Conservation (phyloP, 2,329 filamentous ascomycete genomes). For the Dichotomopilus funicola region DNA sequence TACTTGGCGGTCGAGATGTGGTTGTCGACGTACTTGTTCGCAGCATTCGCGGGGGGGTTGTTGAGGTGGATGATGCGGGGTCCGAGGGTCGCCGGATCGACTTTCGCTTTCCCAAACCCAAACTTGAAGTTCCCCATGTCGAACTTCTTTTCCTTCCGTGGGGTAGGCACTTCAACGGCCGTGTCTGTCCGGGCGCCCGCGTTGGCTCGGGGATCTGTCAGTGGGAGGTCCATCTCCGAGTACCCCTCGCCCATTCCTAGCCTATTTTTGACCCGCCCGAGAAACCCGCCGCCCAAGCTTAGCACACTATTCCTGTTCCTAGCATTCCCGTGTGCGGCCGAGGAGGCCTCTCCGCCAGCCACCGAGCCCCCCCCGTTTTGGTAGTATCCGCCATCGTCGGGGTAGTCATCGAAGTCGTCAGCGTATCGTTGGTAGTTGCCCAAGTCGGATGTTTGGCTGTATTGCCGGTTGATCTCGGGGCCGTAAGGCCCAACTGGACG, state of each 20-base stretch:
- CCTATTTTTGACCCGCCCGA: conserved; percentile 84
- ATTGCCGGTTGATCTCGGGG: conserved; percentile 38
- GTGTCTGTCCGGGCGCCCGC: conserved; percentile 40
- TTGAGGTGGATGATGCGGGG: conserved; percentile 93
- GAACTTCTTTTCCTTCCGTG: conserved; percentile 47
- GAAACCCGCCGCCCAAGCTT: conserved; percentile 74
- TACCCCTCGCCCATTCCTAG: conserved; percentile 83
- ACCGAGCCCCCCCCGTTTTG: conserved; percentile 59
- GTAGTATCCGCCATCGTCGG: conserved; percentile 73
- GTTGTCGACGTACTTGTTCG: conserved; percentile 90
- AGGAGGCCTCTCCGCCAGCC: conserved; percentile 37
- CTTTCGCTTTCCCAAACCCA: conserved; percentile 76
- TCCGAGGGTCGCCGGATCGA: conserved; percentile 83
- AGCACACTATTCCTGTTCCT: conserved; percentile 84
- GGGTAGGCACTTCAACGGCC: conserved; percentile 17
- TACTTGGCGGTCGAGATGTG: conserved; percentile 98
- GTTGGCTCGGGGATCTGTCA: conserved; percentile 64
- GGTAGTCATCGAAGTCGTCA: conserved; percentile 75
- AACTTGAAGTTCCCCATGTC: conserved; percentile 81
- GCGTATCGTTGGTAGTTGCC: conserved; percentile 90
- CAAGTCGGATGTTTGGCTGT: conserved; percentile 72
- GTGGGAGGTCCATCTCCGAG: conserved; percentile 94
- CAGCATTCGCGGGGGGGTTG: conserved; percentile 85
- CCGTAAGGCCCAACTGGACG: conserved; percentile 39
- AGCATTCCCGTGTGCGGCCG: conserved; percentile 32